Evolutionary conservation across 805 yeast species (phyloP).

Genomic region (Scheffersomyces stipitis): DNA sequence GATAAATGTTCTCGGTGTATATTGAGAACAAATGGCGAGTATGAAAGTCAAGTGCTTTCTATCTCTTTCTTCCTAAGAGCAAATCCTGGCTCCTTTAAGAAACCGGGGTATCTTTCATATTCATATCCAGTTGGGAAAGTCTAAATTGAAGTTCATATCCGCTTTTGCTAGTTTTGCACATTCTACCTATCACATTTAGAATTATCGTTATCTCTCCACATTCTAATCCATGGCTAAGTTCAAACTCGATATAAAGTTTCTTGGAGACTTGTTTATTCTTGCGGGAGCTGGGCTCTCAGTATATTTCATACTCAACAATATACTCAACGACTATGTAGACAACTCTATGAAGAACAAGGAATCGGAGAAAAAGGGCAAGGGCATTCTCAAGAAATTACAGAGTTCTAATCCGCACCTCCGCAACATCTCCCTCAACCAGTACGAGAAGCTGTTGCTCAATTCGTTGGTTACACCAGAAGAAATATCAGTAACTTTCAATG

Average conservation of each 20-base stretch:
- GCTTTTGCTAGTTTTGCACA: too few relatives aligned
- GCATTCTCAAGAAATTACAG: constrained; percentile 34
- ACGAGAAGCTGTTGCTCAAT: constrained; percentile 76
- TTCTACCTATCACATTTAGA: too few relatives aligned
- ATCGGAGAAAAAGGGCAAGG: constrained; percentile 61
- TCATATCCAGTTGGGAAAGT: too few relatives aligned
- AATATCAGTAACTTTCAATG: constrained; percentile 70
- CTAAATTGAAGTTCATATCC: too few relatives aligned
- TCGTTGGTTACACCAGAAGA: constrained; percentile 84
- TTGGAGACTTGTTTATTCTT: constrained; percentile 42
- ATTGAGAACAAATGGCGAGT: too few relatives aligned
- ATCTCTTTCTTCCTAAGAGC: too few relatives aligned
- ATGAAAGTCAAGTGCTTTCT: too few relatives aligned
- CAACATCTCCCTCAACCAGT: constrained; percentile 57
- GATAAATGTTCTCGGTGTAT: too few relatives aligned
- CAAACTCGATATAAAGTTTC: constrained; percentile 37
- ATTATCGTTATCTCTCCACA: too few relatives aligned
- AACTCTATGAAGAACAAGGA: constrained; percentile 48
- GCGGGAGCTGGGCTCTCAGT: constrained; percentile 68
- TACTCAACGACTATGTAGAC: constrained; percentile 36
- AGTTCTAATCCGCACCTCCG: constrained; percentile 57
- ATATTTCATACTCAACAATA: constrained; percentile 55
- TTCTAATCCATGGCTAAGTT: constrained; percentile 37
- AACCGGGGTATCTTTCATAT: too few relatives aligned
- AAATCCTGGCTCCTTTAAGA: too few relatives aligned